Conservation (phyloP, 2,329 filamentous ascomycete species). For the Exophiala mesophila region DNA sequence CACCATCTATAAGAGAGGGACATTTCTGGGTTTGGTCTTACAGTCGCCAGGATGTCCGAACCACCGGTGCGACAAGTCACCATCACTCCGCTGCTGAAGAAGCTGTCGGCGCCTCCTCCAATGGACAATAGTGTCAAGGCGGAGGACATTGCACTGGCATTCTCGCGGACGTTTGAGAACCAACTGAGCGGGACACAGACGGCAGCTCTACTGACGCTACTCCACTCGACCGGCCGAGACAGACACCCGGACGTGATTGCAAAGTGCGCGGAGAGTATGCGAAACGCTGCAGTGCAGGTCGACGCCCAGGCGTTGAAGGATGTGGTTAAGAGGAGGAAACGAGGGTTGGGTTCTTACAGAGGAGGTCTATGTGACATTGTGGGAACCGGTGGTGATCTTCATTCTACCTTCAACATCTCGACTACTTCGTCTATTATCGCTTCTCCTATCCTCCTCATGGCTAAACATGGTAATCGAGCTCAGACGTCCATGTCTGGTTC, state of each 20-base stretch:
- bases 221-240: conserved; percentile 88
- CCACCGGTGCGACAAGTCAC: conserved; percentile 31
- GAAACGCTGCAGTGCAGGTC: conserved; percentile 68
- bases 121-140: conserved; percentile 56
- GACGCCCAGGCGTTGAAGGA: conserved; percentile 59
- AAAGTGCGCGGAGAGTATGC: conserved; percentile 78
- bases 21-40: not conserved
- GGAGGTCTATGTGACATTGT: conserved; percentile 94
- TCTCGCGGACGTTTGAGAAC: conserved; percentile 88
- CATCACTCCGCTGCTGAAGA: conserved; percentile 45
- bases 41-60: conserved; percentile 9
- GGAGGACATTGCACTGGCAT: conserved; percentile 80
- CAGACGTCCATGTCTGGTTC: conserved; percentile 94
- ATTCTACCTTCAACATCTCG: conserved; percentile 98
- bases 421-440: conserved; percentile 92
- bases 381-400: conserved; percentile 90
- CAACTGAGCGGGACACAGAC: conserved; percentile 83
- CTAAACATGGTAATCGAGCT: conserved; percentile 94
- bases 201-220: conserved; percentile 77
- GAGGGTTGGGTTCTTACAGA: conserved; percentile 66
- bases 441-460: conserved; percentile 75
- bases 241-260: conserved; percentile 79
- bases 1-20: too few relatives aligned
- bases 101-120: conserved; percentile 40
- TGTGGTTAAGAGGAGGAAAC: conserved; percentile 49